phyloP scores from a whole-genome alignment of 2,329 filamentous ascomycete species.

The Talaromyces sp. region DNA sequence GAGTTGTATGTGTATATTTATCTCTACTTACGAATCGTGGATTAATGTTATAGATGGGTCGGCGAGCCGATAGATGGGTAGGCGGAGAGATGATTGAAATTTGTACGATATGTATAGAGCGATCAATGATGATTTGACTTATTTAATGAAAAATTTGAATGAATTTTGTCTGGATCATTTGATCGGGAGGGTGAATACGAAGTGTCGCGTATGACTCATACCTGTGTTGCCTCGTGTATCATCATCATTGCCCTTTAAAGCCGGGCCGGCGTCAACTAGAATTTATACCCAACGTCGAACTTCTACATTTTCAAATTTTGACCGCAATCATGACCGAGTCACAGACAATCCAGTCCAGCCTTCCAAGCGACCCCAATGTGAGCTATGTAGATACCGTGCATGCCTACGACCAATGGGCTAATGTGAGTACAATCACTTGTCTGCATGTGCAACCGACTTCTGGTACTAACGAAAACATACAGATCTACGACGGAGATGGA shows the following conservation, averaged over 20 bases:
- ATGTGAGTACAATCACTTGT: slow-evolving; percentile 18
- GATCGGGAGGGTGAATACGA: not conserved
- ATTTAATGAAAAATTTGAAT: not conserved
- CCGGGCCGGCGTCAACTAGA: not conserved
- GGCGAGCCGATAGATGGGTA: not conserved
- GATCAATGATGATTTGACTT: not conserved
- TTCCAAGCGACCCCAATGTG: slow-evolving; percentile 4
- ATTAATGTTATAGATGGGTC: not conserved
- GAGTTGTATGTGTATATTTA: too few species aligned
- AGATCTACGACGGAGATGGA: slow-evolving; percentile 59
- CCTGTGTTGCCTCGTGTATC: too few species aligned
- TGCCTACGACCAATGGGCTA: slow-evolving; percentile 33
- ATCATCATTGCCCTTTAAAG: not conserved
- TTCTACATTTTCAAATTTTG: not conserved
- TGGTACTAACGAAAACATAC: not conserved
- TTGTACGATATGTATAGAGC: not conserved
- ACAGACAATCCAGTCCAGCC: slow-evolving; percentile 7
- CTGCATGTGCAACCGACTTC: not conserved
- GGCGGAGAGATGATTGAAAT: not conserved
- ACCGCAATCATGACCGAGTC: slow-evolving; percentile 5
- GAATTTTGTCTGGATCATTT: not conserved
- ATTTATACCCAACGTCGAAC: not conserved
- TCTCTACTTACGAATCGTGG: not conserved
- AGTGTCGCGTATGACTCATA: not conserved
- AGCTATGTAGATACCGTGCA: slow-evolving; percentile 29